Evolutionary conservation across 345 rosid genomes (phyloP), one percentile per base, ranked within the genome.

Genomic region (Syzygium aqueum): DNA sequence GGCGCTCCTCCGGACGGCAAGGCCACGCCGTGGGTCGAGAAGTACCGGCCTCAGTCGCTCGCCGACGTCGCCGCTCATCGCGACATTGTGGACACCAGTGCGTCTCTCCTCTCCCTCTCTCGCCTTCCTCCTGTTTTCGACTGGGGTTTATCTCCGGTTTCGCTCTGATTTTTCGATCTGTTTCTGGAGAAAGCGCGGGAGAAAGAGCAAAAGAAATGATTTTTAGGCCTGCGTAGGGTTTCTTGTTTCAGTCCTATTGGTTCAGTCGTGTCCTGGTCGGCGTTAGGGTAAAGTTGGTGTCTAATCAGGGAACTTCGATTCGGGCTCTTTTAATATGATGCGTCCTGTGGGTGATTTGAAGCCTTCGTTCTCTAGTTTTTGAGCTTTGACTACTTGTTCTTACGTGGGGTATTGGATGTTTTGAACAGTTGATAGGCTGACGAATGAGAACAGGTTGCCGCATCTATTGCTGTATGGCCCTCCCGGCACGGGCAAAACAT

Each of bases 401-500:
- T 10, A 23, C 85, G 84, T 84, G 59, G 59, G 84, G 50, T 53
- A 10, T 30, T 87, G 50, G 51, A 86, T 78, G 22, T 85, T 51
- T 53, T 65, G 53, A 87, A 87, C 90, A 97, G 99, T 97, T 93
- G 99, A 97, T 88, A 95, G 95, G 95, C 87, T 97, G 90, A 97
- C 99, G 2, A 95, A 92, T 85, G 99, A 96, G 95, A 97, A 97
- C 90, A 94, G 92, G 90, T 87, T 96, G 94, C 99, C 99, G 1
- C 99, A 97, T 92, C 95, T 97, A 37, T 89, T 97, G 19, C 78
- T 97, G 91, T 97, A 97, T 88, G 99, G 99, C 40, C 99, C 99
- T 85, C 99, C 99, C 1, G 98, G 99, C 13, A 96, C 99, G 2
- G 99, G 99, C 13, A 97, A 97, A 91, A 97, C 99, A n/a, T 97